Evolutionary conservation across 345 rosid species (phyloP), one percentile per base, ranked within the genome.

Genomic region (Gossypium anomalum): DNA sequence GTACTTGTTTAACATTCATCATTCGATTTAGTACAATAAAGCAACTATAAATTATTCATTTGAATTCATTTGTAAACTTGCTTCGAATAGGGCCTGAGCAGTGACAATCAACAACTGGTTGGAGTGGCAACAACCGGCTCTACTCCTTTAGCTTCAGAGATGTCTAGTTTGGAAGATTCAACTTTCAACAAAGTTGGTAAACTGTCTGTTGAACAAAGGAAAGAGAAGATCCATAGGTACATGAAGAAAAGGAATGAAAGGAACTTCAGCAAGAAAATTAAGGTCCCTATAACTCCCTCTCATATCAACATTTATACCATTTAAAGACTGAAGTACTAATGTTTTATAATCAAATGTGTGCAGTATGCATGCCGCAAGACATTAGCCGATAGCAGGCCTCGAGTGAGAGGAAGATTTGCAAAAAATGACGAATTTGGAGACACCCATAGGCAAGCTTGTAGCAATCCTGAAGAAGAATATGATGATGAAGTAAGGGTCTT

Each of bases 311-410:
- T 59, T 1, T 23, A 23, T 45, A 58, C 13, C 1, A 53, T 17
- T 9, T 16, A 53, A 58, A 15, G 11, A 63, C 22, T 19, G 16
- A 66, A 44, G 29, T 20, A 22, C 12, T 67, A 45, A 47, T 67
- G 55, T 45, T 45, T 2, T 45, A 41, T 15, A 5, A 58, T 4
- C 14, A 69, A 57, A 56, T 44, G 6, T 55, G 85, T 55, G 84
- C 82, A 95, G 98, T 95, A 95, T 67, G 99, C 97, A 2, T 95
- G 99, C 84, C 84, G 98, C 71, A 95, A 95, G 82, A 90, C 92
- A 49, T 84, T 95, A 55, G 99, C 98, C 43, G 97, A 95, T 74
- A 95, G 97, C 83, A 80, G 97, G 60, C 99, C 98, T 17, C 83
- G 98, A 79, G 97, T 95, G 0, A 82, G 97, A 75, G 98, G 99